Conservation (phyloP, 2,329 filamentous ascomycete genomes). For the Penicillium sp. region DNA sequence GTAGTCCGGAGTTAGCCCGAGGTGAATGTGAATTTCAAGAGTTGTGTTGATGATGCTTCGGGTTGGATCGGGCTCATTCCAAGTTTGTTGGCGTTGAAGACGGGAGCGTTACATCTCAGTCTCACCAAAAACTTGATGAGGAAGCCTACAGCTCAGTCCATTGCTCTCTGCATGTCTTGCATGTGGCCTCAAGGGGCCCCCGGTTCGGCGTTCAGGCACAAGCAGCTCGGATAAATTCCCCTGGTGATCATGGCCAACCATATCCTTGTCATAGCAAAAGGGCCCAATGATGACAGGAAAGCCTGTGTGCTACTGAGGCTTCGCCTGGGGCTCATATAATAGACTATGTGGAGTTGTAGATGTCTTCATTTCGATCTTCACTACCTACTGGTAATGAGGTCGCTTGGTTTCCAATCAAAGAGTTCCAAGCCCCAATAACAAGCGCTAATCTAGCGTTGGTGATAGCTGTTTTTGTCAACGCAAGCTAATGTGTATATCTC, state of each 20-base stretch:
- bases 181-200: background rate
- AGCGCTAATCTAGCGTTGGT: too few relatives aligned
- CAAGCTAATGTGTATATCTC: too few relatives aligned
- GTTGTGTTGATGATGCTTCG: background rate
- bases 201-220: slow-evolving; percentile 1
- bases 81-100: background rate
- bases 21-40: background rate
- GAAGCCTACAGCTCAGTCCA: background rate
- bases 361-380: background rate
- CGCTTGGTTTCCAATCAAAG: too few relatives aligned
- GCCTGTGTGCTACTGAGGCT: background rate
- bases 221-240: background rate
- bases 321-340: background rate
- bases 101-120: background rate
- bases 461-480: too few relatives aligned
- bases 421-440: too few relatives aligned
- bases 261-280: background rate
- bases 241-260: background rate
- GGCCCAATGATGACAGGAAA: background rate
- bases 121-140: background rate
- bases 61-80: background rate
- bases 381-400: too few relatives aligned
- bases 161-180: slow-evolving; percentile 1
- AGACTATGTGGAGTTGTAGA: background rate
- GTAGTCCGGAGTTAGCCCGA: background rate